Conservation (phyloP, 2,329 filamentous ascomycete species). For the Aspergillus sclerotialis region DNA sequence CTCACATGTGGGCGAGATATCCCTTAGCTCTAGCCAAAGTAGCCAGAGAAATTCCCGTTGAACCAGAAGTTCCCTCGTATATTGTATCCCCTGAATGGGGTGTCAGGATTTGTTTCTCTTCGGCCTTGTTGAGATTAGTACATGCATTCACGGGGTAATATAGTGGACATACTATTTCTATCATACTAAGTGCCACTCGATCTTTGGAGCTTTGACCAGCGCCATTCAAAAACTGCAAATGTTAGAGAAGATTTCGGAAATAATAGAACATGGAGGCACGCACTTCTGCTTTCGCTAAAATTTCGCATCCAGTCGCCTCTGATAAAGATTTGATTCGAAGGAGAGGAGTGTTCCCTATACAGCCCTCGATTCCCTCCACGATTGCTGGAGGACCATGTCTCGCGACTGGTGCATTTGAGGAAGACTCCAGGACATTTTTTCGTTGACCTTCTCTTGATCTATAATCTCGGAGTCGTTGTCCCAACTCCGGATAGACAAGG, state of each 20-base stretch:
- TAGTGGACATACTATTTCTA: conserved; percentile 48
- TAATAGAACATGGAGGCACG: conserved; percentile 2
- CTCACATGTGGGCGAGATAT: conserved; percentile 81
- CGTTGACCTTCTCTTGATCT: not conserved
- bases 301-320: conserved; percentile 76
- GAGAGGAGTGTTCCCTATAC: conserved; percentile 89
- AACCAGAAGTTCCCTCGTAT: conserved; percentile 95
- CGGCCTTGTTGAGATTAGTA: conserved; percentile 50
- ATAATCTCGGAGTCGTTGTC: conserved; percentile 60
- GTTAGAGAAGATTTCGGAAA: conserved; percentile 1
- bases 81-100: conserved; percentile 86
- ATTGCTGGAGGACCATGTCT: conserved; percentile 41
- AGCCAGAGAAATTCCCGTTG: conserved; percentile 90
- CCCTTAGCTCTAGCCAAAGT: conserved; percentile 80
- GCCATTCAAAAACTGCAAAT: conserved; percentile 72
- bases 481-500: conserved; percentile 66
- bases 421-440: conserved; percentile 15
- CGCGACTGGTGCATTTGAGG: conserved; percentile 12
- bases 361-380: conserved; percentile 76
- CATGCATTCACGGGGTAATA: not conserved
- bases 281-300: conserved; percentile 85
- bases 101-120: conserved; percentile 65
- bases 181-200: conserved; percentile 85
- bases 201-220: conserved; percentile 93
- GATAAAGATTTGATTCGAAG: conserved; percentile 80